Conservation (phyloP, 805 yeast species). For the Nakazawaea laoshanensis region DNA sequence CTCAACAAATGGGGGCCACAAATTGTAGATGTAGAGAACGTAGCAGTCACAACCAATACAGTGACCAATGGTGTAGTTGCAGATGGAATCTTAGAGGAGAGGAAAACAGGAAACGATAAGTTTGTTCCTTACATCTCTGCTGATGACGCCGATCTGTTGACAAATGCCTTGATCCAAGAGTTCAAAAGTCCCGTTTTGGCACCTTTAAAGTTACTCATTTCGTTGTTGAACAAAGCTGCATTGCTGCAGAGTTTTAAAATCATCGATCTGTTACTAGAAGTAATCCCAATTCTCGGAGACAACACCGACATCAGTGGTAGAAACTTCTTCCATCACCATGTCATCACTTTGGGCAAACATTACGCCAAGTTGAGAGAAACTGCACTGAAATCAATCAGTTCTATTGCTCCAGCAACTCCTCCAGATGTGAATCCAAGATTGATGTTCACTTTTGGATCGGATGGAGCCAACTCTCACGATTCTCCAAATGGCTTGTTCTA, state of each 20-base stretch:
- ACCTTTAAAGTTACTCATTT: constrained; percentile 47
- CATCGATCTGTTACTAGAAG: constrained; percentile 45
- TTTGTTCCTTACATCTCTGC: constrained; percentile 17
- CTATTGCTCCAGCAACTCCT: constrained; percentile 39
- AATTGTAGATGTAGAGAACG: constrained; percentile 13
- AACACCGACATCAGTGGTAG: constrained; percentile 71
- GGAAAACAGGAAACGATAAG: constrained; percentile 10
- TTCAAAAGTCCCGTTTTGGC: constrained; percentile 37
- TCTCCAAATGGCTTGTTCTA: constrained; percentile 51
- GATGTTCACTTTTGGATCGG: constrained; percentile 49
- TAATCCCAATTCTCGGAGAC: constrained; percentile 48
- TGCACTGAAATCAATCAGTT: constrained; percentile 12
- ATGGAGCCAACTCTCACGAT: constrained; percentile 53
- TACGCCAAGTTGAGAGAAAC: constrained; percentile 24
- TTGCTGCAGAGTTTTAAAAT: constrained; percentile 44
- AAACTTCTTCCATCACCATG: constrained; percentile 78
- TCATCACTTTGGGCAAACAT: constrained; percentile 70
- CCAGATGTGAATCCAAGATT: constrained; percentile 40
- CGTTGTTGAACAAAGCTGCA: constrained; percentile 60
- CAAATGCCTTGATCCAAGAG: constrained; percentile 28
- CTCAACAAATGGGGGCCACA: constrained; percentile 45
- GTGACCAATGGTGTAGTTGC: constrained; percentile 13
- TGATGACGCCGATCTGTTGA: constrained; percentile 15
- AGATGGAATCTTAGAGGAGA: constrained; percentile 8
- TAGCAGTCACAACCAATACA: background rate